Evolutionary conservation across 192 early-diverging fungal species (phyloP).

Genomic region (Coemansia sp.): DNA sequence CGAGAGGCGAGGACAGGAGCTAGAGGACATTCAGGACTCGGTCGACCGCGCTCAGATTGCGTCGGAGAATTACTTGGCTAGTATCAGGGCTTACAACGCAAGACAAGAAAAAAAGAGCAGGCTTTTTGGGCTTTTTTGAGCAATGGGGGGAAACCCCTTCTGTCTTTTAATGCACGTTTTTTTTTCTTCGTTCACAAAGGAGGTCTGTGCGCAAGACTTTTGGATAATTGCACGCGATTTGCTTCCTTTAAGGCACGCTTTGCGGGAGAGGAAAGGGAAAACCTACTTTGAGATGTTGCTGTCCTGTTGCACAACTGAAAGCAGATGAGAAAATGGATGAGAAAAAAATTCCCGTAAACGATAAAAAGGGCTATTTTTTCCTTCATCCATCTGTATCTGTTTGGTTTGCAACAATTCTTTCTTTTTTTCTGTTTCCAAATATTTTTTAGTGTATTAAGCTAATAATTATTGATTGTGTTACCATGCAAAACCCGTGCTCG

Average conservation of each 20-base stretch:
- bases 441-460: background rate
- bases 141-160: background rate
- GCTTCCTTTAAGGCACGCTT: background rate
- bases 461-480: background rate
- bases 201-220: conserved; percentile 3
- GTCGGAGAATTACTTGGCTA: conserved; percentile 32
- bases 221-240: background rate
- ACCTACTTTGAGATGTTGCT: no score
- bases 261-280: no score
- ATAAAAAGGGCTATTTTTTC: no score
- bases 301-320: no score
- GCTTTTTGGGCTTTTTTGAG: conserved; percentile 35
- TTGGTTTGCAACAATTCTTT: no score
- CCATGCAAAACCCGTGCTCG: background rate
- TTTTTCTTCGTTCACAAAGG: background rate
- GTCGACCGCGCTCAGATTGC: conserved; percentile 21
- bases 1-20: conserved; percentile 42
- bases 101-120: conserved; percentile 34
- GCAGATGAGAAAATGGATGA: no score
- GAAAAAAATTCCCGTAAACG: no score
- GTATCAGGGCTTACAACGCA: conserved; percentile 47
- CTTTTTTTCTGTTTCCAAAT: conserved; percentile 5
- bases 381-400: no score
- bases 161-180: background rate
- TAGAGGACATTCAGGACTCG: conserved; percentile 24